Base-by-base conservation (phyloP, 176 grass and related monocot species). In the Triticum urartu region DNA sequence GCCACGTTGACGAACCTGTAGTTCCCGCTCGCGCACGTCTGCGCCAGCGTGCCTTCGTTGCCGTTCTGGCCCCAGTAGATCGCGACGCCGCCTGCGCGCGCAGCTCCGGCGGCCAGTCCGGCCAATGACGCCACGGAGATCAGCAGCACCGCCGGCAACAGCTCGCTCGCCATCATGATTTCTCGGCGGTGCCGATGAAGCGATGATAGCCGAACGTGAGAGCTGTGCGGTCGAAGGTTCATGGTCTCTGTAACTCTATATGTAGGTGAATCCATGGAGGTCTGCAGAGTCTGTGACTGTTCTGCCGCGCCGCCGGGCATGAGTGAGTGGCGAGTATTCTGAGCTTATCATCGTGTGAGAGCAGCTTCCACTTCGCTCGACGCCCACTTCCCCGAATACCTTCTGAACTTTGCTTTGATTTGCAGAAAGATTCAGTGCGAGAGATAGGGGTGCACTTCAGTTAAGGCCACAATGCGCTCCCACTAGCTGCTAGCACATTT, bases 31-130 rank as follows among this genome's bases (percentile, higher is more conserved):
- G 79, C 77, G 68, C 87, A 95, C 22, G 90, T 59, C 64, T 89
- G 61, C 54, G 80, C 60, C 68, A 95, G 64, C 77, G 86, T 87
- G 75, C 94, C 91, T 75, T 95, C 91, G 78, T 87, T 83, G 64
- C 86, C 86, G 59, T 95, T 93, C 86, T 95, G 89, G 63, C 91
- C 94, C 94, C 89, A 95, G 84, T 95, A 95, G 78, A 95, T 85
- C 3, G 93, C 93, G 47, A 95, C 77, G 68, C 73, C 75, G 22
- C 94, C 86, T 21, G 48, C 47, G n/a, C 77, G 77, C 36, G 66
- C 64, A 22, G 60, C 75, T 20, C 80, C 76, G 26, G 42, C 52
- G 3, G 61, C 71, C 3, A 93, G 12, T 30, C 52, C 76, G 12
- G 81, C 40, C 47, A 86, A 0, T 38, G 79, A 65, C 2, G 77